Evolutionary conservation across 1,284 basidiomycete species (phyloP).

Genomic region (Boletellus sp.): DNA sequence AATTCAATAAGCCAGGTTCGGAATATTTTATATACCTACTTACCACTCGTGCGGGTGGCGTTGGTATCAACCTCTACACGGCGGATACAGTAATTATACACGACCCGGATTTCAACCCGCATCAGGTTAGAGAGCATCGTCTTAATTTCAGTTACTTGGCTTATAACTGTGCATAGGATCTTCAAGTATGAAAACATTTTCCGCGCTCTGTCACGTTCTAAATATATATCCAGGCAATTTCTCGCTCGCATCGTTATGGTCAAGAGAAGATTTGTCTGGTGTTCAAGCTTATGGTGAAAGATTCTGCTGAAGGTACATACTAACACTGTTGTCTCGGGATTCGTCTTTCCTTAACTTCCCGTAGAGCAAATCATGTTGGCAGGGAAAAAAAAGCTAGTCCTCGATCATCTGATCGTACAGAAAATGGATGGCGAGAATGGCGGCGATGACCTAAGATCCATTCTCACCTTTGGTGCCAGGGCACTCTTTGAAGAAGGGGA

Average conservation of each 20-base stretch:
- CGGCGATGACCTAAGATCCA: conserved; percentile 72
- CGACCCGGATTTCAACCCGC: conserved; percentile 94
- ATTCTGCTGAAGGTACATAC: conserved; percentile 78
- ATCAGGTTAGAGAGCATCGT: conserved; percentile 55
- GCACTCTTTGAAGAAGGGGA: conserved; percentile 68
- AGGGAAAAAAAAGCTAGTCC: conserved; percentile 86
- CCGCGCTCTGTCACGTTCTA: conserved; percentile 6
- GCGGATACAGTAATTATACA: conserved; percentile 92
- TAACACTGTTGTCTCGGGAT: background rate
- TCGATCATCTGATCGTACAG: conserved; percentile 91
- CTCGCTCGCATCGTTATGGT: conserved; percentile 82
- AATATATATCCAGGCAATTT: conserved; percentile 66
- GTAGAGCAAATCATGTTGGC: conserved; percentile 83
- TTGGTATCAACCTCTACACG: conserved; percentile 88
- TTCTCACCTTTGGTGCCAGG: conserved; percentile 80
- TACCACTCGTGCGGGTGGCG: conserved; percentile 93
- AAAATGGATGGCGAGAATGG: conserved; percentile 82
- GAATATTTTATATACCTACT: conserved; percentile 90
- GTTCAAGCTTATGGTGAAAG: conserved; percentile 89
- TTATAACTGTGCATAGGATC: conserved; percentile 45
- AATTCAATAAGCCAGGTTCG: conserved; percentile 84
- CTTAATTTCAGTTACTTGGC: background rate
- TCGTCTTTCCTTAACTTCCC: conserved; percentile 5
- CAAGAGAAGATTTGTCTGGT: conserved; percentile 82
- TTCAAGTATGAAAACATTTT: conserved; percentile 51